Evolutionary conservation across 768 basidiomycete species (phyloP), one percentile per base, ranked within the genome.

Genomic region (Serendipita vermifera): DNA sequence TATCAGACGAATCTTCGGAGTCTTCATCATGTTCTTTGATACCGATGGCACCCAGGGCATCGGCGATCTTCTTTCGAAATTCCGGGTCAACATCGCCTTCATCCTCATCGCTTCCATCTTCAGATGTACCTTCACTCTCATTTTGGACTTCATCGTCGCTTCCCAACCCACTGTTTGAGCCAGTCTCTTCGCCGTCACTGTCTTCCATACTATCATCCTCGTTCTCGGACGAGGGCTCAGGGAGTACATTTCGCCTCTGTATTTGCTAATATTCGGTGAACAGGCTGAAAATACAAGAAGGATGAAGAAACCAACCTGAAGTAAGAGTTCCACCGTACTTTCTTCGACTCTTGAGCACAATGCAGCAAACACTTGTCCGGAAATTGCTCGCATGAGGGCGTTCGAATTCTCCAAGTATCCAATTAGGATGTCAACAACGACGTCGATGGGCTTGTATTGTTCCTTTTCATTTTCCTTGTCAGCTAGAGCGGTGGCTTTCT

Each of bases 401-500:
- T 83, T 85, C 2, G 83, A 82, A 57, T 84, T 79, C 66, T 97
- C 91, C 33, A 99, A 70, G 64, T 87, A 84, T 4, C 89, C 89
- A 46, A 99, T 87, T 51, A 97, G 79, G n/a, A 77, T 76, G 65
- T 97, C 92, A 32, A 93, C 81, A 36, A 97, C 75, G 39, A 91
- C 69, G 59, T 96, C 91, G 55, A 93, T 79, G 1, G 91, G 82
- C 46, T 78, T 77, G 1, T 76, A 72, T 2, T 70, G 71, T 6
- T 72, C 72, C 13, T 73, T 73, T 11, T 68, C 70, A 32, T 59
- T 40, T 26, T 54, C 59, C 32, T 61, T 55, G 59, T 67, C 11
- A 15, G 46, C 32, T 7, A 9, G 5, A 63, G 57, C 43, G 58
- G 27, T 61, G 54, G 39, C 70, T 66, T 57, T 62, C 64, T 35